Percentiles rank a stretch among this genome's conserved stretches.
These are phyloP conservation scores for Monilinia aucupariae DNA, from an alignment of 2,329 filamentous ascomycete species.

Conservation along the genomic window DNA sequence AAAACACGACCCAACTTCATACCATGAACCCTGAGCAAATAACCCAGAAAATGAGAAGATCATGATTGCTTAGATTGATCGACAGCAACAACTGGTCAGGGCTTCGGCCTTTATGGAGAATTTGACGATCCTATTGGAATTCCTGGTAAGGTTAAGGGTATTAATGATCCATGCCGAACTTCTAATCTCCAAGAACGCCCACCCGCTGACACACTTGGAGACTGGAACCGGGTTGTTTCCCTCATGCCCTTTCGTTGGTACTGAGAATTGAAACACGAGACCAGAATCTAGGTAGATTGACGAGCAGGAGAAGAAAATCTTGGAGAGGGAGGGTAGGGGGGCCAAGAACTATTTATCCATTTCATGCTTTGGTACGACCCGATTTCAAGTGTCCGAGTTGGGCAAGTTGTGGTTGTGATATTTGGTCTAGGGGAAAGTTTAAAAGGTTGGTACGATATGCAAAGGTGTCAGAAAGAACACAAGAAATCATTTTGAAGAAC, in stretches of 20 bases:
- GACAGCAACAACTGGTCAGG: slow-evolving; percentile 16
- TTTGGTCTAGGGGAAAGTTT: slow-evolving; percentile 3
- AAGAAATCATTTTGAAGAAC: not conserved
- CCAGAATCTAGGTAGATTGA: not conserved
- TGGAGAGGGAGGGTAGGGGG: not conserved
- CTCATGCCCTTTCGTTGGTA: slow-evolving; percentile 1
- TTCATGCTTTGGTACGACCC: slow-evolving; percentile 6
- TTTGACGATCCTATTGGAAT: slow-evolving; percentile 14
- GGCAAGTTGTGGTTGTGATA: not conserved
- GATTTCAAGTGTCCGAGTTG: slow-evolving; percentile 1
- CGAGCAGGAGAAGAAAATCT: not conserved
- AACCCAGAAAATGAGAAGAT: slow-evolving; percentile 6
- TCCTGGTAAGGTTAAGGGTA: slow-evolving; percentile 8
- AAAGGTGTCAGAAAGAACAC: not conserved
- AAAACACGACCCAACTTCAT: slow-evolving; percentile 15
- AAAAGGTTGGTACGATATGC: not conserved
- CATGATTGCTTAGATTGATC: slow-evolving; percentile 16
- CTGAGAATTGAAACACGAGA: not conserved
- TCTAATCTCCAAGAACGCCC: slow-evolving; percentile 6
- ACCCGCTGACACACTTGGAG: slow-evolving; percentile 12
- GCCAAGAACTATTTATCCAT: not conserved
- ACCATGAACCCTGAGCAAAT: slow-evolving; percentile 5
- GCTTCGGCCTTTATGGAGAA: slow-evolving; percentile 15
- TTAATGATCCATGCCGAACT: slow-evolving; percentile 11
- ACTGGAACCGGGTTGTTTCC: slow-evolving; percentile 9